These are phyloP conservation scores for Globisporangium cylindrosporum DNA, from an alignment of 352 stramenopile species.

Conservation along the genomic window DNA sequence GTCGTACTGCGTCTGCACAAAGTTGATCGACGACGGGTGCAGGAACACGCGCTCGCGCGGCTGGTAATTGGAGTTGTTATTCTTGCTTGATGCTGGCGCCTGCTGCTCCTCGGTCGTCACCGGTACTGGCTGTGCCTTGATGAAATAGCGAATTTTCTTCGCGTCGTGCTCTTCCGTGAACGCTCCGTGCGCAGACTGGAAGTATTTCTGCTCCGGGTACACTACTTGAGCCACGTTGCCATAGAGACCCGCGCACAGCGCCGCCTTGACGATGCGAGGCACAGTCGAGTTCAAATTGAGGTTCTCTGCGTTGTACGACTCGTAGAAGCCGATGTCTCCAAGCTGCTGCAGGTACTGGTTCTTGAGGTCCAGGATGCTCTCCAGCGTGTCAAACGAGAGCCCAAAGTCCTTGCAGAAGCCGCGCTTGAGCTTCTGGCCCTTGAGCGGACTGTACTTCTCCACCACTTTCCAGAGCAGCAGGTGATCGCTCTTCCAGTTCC, in stretches of 20 bases:
- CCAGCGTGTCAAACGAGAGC: slow-evolving; percentile 86
- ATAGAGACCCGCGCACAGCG: slow-evolving; percentile 79
- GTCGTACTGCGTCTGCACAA: slow-evolving; percentile 89
- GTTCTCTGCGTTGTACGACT: slow-evolving; percentile 28
- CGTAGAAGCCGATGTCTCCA: slow-evolving; percentile 78
- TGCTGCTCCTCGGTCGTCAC: slow-evolving; percentile 14
- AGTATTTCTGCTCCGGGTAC: slow-evolving; percentile 93
- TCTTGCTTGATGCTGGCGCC: not conserved
- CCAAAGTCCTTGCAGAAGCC: slow-evolving; percentile 67
- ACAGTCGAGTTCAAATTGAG: slow-evolving; percentile 63
- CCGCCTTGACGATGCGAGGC: slow-evolving; percentile 91
- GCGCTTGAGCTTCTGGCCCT: slow-evolving; percentile 52
- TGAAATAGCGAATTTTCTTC: slow-evolving; percentile 94
- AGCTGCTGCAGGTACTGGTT: slow-evolving; percentile 85
- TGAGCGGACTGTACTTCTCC: slow-evolving; percentile 52
- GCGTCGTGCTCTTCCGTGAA: slow-evolving; percentile 90
- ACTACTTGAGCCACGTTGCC: slow-evolving; percentile 82
- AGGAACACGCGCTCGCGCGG: slow-evolving; percentile 94
- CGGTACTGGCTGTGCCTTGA: slow-evolving; percentile 32
- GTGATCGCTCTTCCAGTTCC: slow-evolving; percentile 75
- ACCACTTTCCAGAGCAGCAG: slow-evolving; percentile 80
- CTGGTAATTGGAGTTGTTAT: slow-evolving; percentile 9
- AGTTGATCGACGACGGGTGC: slow-evolving; percentile 93
- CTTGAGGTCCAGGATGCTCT: slow-evolving; percentile 91
- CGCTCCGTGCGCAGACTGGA: slow-evolving; percentile 89